phyloP scores from a whole-genome alignment of 2,329 filamentous ascomycete species.

The Alternaria tenuissima region DNA sequence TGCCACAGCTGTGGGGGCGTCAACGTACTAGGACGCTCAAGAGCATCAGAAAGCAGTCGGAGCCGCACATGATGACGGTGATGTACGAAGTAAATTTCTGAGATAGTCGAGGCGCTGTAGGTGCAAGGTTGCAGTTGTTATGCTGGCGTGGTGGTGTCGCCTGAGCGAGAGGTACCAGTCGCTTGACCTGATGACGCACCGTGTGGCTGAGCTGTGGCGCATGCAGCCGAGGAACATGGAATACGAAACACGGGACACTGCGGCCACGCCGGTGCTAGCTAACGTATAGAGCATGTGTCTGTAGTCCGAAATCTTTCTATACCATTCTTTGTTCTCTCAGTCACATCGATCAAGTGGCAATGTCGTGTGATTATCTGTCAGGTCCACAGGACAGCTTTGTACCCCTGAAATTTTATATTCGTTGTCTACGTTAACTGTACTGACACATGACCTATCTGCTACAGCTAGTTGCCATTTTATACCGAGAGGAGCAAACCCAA shows the following conservation, averaged over 20 bases:
- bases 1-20: constrained; percentile 20
- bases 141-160: constrained; percentile 13
- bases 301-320: neutral
- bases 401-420: neutral
- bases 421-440: neutral
- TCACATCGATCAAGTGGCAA: neutral
- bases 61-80: constrained; percentile 61
- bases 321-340: neutral
- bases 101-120: neutral
- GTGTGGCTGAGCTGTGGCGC: constrained; percentile 15
- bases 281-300: neutral
- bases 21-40: constrained; percentile 66
- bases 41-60: constrained; percentile 68
- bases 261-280: neutral
- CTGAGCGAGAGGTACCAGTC: constrained; percentile 11
- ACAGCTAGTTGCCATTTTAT: neutral
- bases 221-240: constrained; percentile 5
- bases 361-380: too few relatives aligned
- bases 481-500: neutral
- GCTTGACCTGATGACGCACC: constrained; percentile 21
- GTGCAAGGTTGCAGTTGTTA: constrained; percentile 6
- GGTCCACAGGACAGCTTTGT: neutral
- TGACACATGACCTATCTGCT: neutral
- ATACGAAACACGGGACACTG: neutral
- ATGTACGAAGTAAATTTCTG: neutral